Conservation (phyloP, 371 early-diverging fungal genomes). For the Apophysomyces variabilis region DNA sequence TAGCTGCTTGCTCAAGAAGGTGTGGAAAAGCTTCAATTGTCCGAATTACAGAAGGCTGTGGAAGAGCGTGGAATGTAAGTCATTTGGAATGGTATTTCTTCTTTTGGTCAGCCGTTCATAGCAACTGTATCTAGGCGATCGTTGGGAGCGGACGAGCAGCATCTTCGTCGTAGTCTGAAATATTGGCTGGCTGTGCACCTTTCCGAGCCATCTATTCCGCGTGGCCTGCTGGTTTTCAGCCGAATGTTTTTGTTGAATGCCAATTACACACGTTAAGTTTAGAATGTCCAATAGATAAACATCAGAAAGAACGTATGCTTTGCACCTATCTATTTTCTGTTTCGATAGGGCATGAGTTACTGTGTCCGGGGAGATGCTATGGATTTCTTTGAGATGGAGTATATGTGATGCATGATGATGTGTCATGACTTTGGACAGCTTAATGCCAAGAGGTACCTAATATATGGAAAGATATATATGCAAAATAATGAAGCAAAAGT, state of each 20-base stretch:
- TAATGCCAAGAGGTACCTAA: background rate
- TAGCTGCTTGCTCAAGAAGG: conserved; percentile 56
- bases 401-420: background rate
- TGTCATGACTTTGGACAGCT: background rate
- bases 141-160: conserved; percentile 46
- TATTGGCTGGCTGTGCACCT: conserved; percentile 58
- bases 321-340: background rate
- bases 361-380: background rate
- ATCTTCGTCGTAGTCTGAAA: conserved; percentile 56
- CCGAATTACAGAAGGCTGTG: conserved; percentile 56
- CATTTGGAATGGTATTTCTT: background rate
- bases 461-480: background rate
- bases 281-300: conserved; percentile 15
- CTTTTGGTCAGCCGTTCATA: background rate
- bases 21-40: conserved; percentile 42
- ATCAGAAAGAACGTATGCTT: background rate
- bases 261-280: conserved; percentile 31
- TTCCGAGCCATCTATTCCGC: conserved; percentile 43
- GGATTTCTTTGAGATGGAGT: background rate
- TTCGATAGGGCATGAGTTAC: background rate
- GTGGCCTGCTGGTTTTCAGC: conserved; percentile 62
- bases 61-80: conserved; percentile 72
- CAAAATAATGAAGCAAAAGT: conserved; percentile 9
- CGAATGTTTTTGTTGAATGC: conserved; percentile 66
- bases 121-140: conserved; percentile 41